Evolutionary conservation across 2,329 filamentous ascomycete genomes (phyloP).

Genomic region (Rhynchosporium agropyri): DNA sequence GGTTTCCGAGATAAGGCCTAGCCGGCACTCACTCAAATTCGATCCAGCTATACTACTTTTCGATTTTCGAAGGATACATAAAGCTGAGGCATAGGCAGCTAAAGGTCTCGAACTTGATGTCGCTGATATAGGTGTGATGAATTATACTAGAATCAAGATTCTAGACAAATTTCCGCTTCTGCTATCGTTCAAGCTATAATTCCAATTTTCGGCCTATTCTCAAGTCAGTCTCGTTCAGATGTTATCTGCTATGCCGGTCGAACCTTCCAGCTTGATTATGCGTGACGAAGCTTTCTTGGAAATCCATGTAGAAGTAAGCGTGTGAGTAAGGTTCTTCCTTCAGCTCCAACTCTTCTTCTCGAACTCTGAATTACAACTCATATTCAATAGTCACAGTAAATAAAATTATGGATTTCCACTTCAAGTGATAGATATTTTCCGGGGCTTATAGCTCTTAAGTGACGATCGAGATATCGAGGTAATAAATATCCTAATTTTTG

Average conservation of each 20-base stretch:
- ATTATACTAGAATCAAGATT: neutral
- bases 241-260: neutral
- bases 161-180: neutral
- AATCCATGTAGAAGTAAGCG: neutral
- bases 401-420: neutral
- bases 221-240: neutral
- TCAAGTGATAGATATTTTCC: too few species aligned
- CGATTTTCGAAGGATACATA: neutral
- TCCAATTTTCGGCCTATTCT: neutral
- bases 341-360: neutral
- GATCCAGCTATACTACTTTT: neutral
- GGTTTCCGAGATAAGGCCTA: neutral
- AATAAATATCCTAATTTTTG: too few species aligned
- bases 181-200: neutral
- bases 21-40: neutral
- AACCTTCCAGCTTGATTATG: neutral
- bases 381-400: neutral
- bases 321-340: neutral
- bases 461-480: too few species aligned
- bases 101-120: neutral
- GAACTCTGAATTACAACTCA: neutral
- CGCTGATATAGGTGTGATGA: neutral
- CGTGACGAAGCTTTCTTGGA: constrained; percentile 2
- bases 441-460: too few species aligned
- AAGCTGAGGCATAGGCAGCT: neutral